Percentiles rank a stretch among this genome's conserved stretches.
Evolutionary conservation across 371 early-diverging fungal genomes (phyloP).

Genomic region (Actinomucor elegans): DNA sequence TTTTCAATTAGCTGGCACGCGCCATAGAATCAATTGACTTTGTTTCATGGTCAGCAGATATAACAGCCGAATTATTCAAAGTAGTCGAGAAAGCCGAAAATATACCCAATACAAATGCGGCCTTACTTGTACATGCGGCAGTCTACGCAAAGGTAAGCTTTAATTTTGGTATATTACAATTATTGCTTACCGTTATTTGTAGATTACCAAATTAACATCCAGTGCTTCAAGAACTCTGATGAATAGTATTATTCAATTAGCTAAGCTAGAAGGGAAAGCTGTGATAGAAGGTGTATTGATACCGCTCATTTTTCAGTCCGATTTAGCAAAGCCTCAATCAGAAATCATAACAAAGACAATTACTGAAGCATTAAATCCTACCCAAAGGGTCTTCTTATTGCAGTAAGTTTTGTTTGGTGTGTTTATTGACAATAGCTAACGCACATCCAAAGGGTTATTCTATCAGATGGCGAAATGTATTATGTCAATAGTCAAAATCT

Average conservation of each 20-base stretch:
- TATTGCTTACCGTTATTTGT: too few species aligned
- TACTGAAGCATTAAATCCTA: constrained; percentile 5
- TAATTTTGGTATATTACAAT: too few species aligned
- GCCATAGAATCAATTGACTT: constrained; percentile 3
- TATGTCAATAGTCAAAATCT: not conserved
- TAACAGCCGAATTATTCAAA: constrained; percentile 7
- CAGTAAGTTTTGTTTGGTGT: constrained; percentile 1
- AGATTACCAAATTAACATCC: constrained; percentile 11
- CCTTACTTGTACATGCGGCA: not conserved
- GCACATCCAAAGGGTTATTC: not conserved
- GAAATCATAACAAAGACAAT: constrained; percentile 15
- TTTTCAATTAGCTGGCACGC: not conserved
- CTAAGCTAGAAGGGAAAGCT: constrained; percentile 5
- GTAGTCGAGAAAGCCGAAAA: not conserved
- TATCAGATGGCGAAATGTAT: constrained; percentile 20
- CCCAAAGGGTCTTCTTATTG: constrained; percentile 1
- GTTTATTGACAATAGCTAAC: not conserved
- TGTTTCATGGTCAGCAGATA: constrained; percentile 16
- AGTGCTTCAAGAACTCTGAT: constrained; percentile 11
- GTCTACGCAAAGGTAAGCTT: constrained; percentile 13
- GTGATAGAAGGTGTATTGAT: constrained; percentile 15
- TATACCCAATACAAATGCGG: constrained; percentile 1
- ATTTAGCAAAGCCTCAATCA: constrained; percentile 2
- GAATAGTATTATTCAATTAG: constrained; percentile 1
- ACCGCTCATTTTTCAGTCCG: constrained; percentile 14